Base-by-base conservation (phyloP, 305 asterid species). In the Ilex paraguariensis region DNA sequence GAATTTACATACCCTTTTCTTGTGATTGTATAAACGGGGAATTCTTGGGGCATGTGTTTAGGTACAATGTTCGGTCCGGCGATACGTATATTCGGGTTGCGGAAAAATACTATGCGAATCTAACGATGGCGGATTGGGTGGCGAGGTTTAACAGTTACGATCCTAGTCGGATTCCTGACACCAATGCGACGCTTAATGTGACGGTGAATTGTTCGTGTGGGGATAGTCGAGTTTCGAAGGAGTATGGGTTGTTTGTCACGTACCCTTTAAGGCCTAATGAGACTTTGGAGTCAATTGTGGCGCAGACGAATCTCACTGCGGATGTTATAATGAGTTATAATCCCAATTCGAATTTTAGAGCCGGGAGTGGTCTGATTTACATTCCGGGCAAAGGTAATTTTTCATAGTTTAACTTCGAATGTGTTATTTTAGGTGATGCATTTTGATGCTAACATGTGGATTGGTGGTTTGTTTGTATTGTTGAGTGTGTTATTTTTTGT, bases 221-320 rank as follows among this genome's bases (percentile, higher is more conserved):
- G 30, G 58, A 54, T 21, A 54, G 33, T 7, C 11, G 33, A 2
- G 58, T 54, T 54, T 54, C 58, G 30, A 54, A 21, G 58, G 32
- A 54, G 7, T 54, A 54, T 21, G 58, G 58, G 58, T 54, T 54
- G 58, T 54, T 54, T 12, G 30, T 54, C n/a, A 54, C 58, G 58
- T 54, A 54, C 33, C 58, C 58, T 6, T 30, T 54, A 6, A 54
- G 30, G 58, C 8, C 31, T 54, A 14, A 14, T 8, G 58, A 54
- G 58, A 54, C 28, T 54, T 54, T 54, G 32, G 33, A 30, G 12
- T 54, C 58, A 5, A 21, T 54, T 21, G 58, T 33, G 7, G 6
- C 31, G 13, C n/a, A 16, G 30, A 12, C 30, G 31, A 15, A 15
- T 54, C 58, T 54, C 13, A 54, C 12, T 54, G 58, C 30, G 31